Conservation (phyloP, 768 basidiomycete species). For the Cubamyces sp. region DNA sequence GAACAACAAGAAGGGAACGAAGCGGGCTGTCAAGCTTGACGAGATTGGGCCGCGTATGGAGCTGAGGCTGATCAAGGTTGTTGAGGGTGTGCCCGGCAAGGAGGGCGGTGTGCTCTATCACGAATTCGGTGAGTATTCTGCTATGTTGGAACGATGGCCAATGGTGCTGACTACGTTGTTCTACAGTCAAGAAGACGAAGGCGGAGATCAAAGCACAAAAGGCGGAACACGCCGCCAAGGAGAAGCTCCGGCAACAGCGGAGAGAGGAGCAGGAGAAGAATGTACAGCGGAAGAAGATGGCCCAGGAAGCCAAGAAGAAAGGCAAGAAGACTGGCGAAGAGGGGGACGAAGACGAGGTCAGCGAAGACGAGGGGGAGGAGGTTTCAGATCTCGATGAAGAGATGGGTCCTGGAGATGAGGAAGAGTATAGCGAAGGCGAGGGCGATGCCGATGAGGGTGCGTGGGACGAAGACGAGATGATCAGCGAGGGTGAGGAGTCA, state of each 20-base stretch:
- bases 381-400: conserved; percentile 50
- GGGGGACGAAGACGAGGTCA: conserved; percentile 43
- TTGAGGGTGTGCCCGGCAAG: conserved; percentile 91
- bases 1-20: conserved; percentile 90
- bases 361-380: conserved; percentile 44
- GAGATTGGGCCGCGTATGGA: conserved; percentile 98
- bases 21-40: conserved; percentile 87
- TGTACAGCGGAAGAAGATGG: conserved; percentile 77
- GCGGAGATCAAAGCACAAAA: conserved; percentile 69
- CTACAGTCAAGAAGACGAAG: conserved; percentile 88
- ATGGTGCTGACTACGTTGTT: not conserved
- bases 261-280: conserved; percentile 92
- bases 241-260: conserved; percentile 73
- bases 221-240: conserved; percentile 77
- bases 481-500: conserved; percentile 54
- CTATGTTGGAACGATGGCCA: not conserved
- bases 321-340: conserved; percentile 37
- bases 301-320: conserved; percentile 31
- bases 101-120: conserved; percentile 95
- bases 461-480: conserved; percentile 68
- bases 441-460: conserved; percentile 38
- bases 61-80: conserved; percentile 88
- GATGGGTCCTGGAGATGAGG: conserved; percentile 54
- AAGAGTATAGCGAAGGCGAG: conserved; percentile 39
- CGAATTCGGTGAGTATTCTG: conserved; percentile 73